Base-by-base conservation (phyloP, 768 basidiomycete species). In the Rhodotorula kratochvilovae region DNA sequence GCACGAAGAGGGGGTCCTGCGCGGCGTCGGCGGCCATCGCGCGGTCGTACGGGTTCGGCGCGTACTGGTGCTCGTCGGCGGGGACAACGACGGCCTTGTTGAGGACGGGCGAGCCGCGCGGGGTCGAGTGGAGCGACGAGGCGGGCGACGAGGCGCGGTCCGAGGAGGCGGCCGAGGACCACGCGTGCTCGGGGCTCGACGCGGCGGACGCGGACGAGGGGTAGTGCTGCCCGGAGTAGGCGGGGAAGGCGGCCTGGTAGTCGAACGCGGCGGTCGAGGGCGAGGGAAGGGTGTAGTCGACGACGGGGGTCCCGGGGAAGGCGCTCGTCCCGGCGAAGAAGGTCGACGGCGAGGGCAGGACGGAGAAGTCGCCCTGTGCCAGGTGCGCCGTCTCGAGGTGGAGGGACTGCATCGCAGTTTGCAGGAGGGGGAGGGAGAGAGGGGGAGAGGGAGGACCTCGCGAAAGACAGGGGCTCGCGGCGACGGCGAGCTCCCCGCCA, bases 81-180 rank as follows among this genome's bases (percentile, higher is more conserved):
- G 13, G 6, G 50, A 36, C 61, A 45, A 55, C 27, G 29, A n/a
- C 29, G 10, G 58, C 35, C 58, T 57, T n/a, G 42, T 55, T 51
- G 19, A 60, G 21, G 21, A 61, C 16, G 7, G 69, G 69, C 13
- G 63, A 65, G 27, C 45, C 69, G 10, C 25, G 36, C 5, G 68
- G 68, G 17, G 63, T 70, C 27, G 59, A 55, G 12, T 64, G 69
- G 58, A 56, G 45, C 33, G 50, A 55, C 35, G 63, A 50, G 3
- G 69, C 58, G 27, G 69, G 63, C 3, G 69, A 70, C 25, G 63
- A 45, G 23, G 63, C 53, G 60, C 58, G 50, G n/a, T 63, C 51
- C 16, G 62, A 63, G 12, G 7, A 12, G 16, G 16, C 25, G 2
- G n/a, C n/a, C n/a, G 56, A 43, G 50, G 48, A 51, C 46, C 58